Evolutionary conservation across 2,329 filamentous ascomycete species (phyloP).

Genomic region (Monosporascus sp.): DNA sequence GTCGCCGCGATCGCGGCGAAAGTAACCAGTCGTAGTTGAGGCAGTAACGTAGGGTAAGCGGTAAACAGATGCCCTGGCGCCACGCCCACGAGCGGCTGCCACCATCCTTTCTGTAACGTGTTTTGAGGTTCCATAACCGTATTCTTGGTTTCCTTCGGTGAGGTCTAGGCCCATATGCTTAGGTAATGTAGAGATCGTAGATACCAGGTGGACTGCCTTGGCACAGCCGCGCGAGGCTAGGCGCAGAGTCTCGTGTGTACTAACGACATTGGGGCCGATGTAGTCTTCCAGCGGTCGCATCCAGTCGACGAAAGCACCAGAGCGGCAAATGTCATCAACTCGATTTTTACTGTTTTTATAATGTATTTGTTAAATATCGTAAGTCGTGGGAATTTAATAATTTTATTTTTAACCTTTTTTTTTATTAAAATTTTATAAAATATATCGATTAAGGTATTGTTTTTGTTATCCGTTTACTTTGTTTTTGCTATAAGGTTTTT

Average conservation of each 20-base stretch:
- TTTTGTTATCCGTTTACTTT: too few species aligned
- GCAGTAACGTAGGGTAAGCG: slow-evolving; percentile 24
- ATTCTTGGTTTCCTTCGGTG: slow-evolving; percentile 18
- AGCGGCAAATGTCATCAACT: slow-evolving; percentile 22
- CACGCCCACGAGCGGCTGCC: slow-evolving; percentile 22
- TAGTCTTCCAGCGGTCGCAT: slow-evolving; percentile 24
- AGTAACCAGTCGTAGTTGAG: slow-evolving; percentile 18
- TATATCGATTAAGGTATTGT: too few species aligned
- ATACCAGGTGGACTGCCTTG: slow-evolving; percentile 23
- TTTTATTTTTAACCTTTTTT: too few species aligned
- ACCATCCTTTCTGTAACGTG: slow-evolving; percentile 21
- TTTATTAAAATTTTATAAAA: too few species aligned
- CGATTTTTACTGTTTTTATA: too few species aligned
- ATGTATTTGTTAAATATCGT: too few species aligned
- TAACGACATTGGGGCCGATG: slow-evolving; percentile 24
- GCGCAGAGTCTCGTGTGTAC: slow-evolving; percentile 24
- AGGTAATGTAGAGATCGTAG: slow-evolving; percentile 23
- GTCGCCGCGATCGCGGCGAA: slow-evolving; percentile 24
- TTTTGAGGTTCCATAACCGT: slow-evolving; percentile 24
- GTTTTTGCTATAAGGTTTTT: too few species aligned
- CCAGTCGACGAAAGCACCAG: slow-evolving; percentile 25
- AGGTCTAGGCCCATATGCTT: slow-evolving; percentile 20
- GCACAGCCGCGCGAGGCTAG: slow-evolving; percentile 20
- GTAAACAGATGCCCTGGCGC: slow-evolving; percentile 19
- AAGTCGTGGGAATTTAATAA: too few species aligned